Evolutionary conservation across 2,329 filamentous ascomycete genomes (phyloP).

Genomic region (Colletotrichum orchidophilum): DNA sequence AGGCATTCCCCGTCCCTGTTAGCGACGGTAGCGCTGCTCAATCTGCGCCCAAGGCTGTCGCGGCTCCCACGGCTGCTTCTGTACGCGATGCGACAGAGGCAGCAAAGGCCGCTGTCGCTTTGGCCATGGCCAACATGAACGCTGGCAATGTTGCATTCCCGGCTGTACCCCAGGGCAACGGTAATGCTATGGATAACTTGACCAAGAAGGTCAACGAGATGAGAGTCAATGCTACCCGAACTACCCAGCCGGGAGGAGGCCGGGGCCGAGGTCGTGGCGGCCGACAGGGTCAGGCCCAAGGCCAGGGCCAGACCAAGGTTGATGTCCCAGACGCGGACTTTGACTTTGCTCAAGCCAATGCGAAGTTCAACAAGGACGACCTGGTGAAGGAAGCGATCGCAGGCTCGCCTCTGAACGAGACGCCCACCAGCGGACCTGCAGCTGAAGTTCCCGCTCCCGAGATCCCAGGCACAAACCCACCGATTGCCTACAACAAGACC

Average conservation of each 20-base stretch:
- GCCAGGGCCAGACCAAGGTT: conserved; percentile 67
- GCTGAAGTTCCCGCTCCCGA: conserved; percentile 46
- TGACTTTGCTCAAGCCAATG: conserved; percentile 76
- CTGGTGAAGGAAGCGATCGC: conserved; percentile 89
- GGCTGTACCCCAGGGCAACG: conserved; percentile 39
- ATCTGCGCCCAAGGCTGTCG: conserved; percentile 38
- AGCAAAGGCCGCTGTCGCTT: conserved; percentile 80
- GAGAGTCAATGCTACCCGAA: conserved; percentile 68
- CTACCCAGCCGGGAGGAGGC: conserved; percentile 43
- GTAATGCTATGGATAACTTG: conserved; percentile 72
- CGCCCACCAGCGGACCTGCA: conserved; percentile 48
- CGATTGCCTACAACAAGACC: conserved; percentile 82
- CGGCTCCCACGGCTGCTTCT: conserved; percentile 44
- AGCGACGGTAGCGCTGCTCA: conserved; percentile 39
- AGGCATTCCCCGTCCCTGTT: conserved; percentile 25
- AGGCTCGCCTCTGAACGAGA: conserved; percentile 72
- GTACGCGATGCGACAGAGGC: conserved; percentile 77
- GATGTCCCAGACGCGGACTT: conserved; percentile 92
- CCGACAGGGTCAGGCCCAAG: conserved; percentile 63
- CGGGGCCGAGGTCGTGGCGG: conserved; percentile 60
- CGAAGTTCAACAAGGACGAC: conserved; percentile 58
- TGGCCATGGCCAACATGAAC: conserved; percentile 79
- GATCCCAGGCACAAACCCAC: conserved; percentile 35
- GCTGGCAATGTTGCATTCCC: conserved; percentile 42
- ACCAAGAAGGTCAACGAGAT: conserved; percentile 81